Conservation (phyloP, 1,284 basidiomycete species). For the Trametes versicolor region DNA sequence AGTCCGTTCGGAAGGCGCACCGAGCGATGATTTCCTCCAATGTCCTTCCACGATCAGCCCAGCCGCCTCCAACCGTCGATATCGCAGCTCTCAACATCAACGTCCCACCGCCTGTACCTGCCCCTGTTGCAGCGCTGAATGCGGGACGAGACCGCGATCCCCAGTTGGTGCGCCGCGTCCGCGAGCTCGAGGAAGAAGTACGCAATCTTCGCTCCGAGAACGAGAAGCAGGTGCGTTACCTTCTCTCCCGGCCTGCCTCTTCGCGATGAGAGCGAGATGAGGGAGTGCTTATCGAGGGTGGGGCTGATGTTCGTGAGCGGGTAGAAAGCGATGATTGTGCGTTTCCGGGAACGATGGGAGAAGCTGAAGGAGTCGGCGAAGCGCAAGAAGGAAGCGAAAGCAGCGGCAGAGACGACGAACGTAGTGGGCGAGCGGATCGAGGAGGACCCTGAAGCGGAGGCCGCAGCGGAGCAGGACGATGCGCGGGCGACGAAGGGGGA, state of each 20-base stretch:
- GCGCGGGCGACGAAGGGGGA: conserved; percentile 6
- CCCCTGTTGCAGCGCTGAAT: conserved; percentile 61
- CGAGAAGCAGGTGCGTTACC: conserved; percentile 76
- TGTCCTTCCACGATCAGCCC: conserved; percentile 53
- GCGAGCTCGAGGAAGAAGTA: conserved; percentile 84
- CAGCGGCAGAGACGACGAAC: conserved; percentile 57
- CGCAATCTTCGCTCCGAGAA: conserved; percentile 73
- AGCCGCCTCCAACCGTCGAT: conserved; percentile 52
- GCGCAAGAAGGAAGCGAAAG: conserved; percentile 86
- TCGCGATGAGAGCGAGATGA: neutral
- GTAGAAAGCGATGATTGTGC: conserved; percentile 84
- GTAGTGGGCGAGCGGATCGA: conserved; percentile 72
- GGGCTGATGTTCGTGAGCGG: conserved; percentile 20
- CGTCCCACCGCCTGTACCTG: conserved; percentile 59
- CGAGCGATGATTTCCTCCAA: conserved; percentile 77
- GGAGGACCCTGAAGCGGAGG: conserved; percentile 84
- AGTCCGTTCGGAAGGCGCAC: conserved; percentile 62
- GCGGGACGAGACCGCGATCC: conserved; percentile 66
- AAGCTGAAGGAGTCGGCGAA: conserved; percentile 88
- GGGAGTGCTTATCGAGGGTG: conserved; percentile 12
- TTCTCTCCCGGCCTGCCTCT: neutral
- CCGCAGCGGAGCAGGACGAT: conserved; percentile 58
- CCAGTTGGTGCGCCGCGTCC: conserved; percentile 71
- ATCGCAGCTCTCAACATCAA: conserved; percentile 64
- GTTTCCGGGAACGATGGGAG: conserved; percentile 89